Evolutionary conservation across 768 basidiomycete genomes (phyloP).

Genomic region (Mycena amicta): DNA sequence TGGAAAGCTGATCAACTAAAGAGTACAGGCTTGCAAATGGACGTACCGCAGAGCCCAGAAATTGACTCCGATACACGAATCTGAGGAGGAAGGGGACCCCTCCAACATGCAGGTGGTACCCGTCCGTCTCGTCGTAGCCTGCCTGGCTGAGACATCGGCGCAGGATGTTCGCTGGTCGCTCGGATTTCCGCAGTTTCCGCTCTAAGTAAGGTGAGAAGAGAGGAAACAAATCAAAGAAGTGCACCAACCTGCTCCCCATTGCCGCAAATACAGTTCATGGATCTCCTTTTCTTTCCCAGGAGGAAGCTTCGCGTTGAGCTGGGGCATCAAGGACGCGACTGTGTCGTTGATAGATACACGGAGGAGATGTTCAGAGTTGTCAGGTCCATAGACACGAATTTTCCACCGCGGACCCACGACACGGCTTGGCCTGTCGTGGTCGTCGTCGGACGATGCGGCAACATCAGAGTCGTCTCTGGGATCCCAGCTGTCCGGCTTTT

Average conservation of each 20-base stretch:
- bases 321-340: background rate
- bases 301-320: slow-evolving; percentile 8
- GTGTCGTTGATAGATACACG: slow-evolving; percentile 63
- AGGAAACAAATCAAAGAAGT: background rate
- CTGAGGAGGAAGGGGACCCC: slow-evolving; percentile 84
- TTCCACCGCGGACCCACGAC: slow-evolving; percentile 9
- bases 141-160: slow-evolving; percentile 82
- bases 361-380: slow-evolving; percentile 71
- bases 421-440: slow-evolving; percentile 18
- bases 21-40: background rate
- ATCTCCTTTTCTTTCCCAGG: slow-evolving; percentile 46
- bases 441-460: slow-evolving; percentile 32
- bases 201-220: slow-evolving; percentile 49
- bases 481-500: slow-evolving; percentile 6
- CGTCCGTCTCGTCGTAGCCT: slow-evolving; percentile 86
- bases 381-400: slow-evolving; percentile 69
- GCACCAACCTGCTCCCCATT: slow-evolving; percentile 69
- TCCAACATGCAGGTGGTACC: slow-evolving; percentile 70
- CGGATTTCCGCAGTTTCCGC: slow-evolving; percentile 75
- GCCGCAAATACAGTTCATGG: slow-evolving; percentile 73
- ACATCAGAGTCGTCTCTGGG: background rate
- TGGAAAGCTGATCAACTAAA: slow-evolving; percentile 30
- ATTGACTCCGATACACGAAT: slow-evolving; percentile 84
- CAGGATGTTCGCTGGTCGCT: slow-evolving; percentile 83
- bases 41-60: slow-evolving; percentile 64